Evolutionary conservation across 441 rosid genomes (phyloP).

Genomic region (Bocquillonia castaneifolia): DNA sequence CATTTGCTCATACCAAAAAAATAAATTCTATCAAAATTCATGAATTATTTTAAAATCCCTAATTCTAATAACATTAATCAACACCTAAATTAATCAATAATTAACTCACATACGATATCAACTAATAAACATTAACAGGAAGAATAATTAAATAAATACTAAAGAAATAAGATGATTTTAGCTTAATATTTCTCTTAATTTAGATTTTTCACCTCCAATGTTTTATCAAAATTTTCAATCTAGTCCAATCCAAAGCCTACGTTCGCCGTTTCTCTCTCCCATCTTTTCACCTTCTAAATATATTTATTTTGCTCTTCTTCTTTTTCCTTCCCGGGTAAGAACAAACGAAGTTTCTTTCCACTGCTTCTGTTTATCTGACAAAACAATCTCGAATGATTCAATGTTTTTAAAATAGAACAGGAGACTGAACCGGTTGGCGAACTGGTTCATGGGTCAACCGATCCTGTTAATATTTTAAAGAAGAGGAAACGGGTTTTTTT

Average conservation of each 20-base stretch:
- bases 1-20: too few species aligned
- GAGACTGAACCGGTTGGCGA: too few species aligned
- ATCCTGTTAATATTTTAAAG: too few species aligned
- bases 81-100: too few species aligned
- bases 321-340: background rate
- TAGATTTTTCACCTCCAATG: background rate
- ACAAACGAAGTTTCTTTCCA: background rate
- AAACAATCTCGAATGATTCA: too few species aligned
- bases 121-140: background rate
- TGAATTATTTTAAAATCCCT: too few species aligned
- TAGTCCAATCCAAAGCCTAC: background rate
- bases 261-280: conserved; percentile 1
- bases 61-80: too few species aligned
- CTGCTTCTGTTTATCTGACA: too few species aligned
- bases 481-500: too few species aligned
- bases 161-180: background rate
- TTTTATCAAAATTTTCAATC: background rate
- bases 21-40: background rate
- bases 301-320: background rate
- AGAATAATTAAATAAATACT: background rate
- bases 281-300: background rate
- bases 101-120: too few species aligned
- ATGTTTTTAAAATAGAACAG: too few species aligned
- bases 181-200: background rate
- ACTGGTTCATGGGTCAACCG: too few species aligned